phyloP scores from a whole-genome alignment of 768 basidiomycete genomes.

The Glaciozyma antarctica region DNA sequence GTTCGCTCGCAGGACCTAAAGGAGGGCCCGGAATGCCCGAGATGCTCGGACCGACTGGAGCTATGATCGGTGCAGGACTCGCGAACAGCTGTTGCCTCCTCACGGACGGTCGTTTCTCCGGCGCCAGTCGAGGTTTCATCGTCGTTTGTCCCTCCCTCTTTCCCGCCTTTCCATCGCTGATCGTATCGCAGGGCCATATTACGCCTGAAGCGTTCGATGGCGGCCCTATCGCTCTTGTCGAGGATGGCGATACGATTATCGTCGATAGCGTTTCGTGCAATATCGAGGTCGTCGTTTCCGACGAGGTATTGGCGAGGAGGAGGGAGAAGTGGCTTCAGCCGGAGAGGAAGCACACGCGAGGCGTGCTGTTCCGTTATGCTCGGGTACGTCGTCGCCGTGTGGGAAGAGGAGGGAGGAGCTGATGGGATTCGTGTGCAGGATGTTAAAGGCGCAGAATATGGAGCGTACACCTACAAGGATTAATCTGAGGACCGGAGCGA shows the following conservation, averaged over 20 bases:
- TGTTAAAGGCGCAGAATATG: conserved; percentile 63
- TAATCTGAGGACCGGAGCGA: no score
- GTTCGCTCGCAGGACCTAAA: not conserved
- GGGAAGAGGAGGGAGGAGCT: not conserved
- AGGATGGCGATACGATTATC: conserved; percentile 68
- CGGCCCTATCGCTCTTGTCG: conserved; percentile 76
- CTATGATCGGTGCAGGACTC: conserved; percentile 74
- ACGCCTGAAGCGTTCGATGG: conserved; percentile 62
- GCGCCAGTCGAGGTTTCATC: conserved; percentile 58
- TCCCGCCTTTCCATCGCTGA: not conserved
- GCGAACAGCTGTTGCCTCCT: conserved; percentile 68
- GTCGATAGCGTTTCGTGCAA: conserved; percentile 59
- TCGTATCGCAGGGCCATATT: conserved; percentile 46
- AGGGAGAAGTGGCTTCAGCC: conserved; percentile 60
- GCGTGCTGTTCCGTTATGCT: conserved; percentile 69
- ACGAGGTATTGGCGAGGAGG: conserved; percentile 55
- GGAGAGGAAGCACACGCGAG: conserved; percentile 59
- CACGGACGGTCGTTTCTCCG: conserved; percentile 83
- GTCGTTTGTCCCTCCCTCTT: not conserved
- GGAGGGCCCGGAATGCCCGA: not conserved
- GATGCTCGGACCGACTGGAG: conserved; percentile 61
- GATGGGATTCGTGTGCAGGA: not conserved
- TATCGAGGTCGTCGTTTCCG: conserved; percentile 64
- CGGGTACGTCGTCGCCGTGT: conserved; percentile 40
- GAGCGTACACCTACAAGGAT: conserved; percentile 66